phyloP scores from a whole-genome alignment of 768 basidiomycete species.

The Amanita inopinata region DNA sequence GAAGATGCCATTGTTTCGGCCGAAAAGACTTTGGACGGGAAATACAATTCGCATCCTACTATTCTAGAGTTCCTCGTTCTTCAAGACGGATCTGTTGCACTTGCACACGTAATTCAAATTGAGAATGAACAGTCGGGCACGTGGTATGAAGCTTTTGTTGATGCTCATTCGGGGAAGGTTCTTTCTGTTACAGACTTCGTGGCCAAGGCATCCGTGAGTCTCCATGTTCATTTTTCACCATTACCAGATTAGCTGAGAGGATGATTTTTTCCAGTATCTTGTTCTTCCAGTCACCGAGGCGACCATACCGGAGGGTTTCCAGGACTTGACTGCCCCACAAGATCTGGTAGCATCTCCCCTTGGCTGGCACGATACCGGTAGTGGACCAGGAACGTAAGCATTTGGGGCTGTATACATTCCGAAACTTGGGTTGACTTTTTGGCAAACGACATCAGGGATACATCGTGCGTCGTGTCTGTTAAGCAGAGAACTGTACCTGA shows the following conservation, averaged over 20 bases:
- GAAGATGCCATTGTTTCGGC: constrained; percentile 24
- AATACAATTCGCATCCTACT: constrained; percentile 24
- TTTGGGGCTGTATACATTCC: neutral
- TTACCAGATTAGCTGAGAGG: neutral
- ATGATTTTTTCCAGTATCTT: constrained; percentile 23
- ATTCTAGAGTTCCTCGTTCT: constrained; percentile 29
- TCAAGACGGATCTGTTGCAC: too few species aligned
- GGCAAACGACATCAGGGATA: constrained; percentile 9
- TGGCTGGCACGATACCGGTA: constrained; percentile 35
- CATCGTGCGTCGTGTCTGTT: neutral
- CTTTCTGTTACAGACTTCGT: constrained; percentile 41
- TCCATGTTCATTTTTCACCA: neutral
- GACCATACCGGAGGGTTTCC: constrained; percentile 36
- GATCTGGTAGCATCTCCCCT: constrained; percentile 37
- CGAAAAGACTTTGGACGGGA: constrained; percentile 24
- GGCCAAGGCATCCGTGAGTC: constrained; percentile 24
- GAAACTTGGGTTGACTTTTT: neutral
- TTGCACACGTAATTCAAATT: too few species aligned
- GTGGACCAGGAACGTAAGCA: neutral
- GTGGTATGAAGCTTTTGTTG: too few species aligned
- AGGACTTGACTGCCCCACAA: constrained; percentile 37
- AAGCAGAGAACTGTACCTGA: neutral
- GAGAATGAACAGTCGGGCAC: too few species aligned
- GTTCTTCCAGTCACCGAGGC: constrained; percentile 40
- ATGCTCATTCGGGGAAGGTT: constrained; percentile 38